These are phyloP conservation scores for Dendrocalamus sinicus DNA, from an alignment of 176 grass and related monocot species.

Conservation along the genomic window DNA sequence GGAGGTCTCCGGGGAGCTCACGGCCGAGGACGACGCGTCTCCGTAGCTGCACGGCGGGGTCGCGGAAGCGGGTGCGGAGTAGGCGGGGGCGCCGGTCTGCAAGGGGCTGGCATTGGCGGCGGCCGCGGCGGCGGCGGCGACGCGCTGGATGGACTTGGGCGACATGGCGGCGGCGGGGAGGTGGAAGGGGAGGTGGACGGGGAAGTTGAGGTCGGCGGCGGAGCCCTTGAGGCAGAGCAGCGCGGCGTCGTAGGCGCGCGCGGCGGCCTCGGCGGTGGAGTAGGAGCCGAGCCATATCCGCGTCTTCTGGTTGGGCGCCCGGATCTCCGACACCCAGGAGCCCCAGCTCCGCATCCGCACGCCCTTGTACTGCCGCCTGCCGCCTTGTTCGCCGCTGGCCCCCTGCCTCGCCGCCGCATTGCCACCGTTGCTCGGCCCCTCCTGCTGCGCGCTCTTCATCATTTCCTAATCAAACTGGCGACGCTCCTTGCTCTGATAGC, in stretches of 20 bases:
- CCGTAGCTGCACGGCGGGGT: conserved; percentile 25
- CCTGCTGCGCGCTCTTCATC: conserved; percentile 67
- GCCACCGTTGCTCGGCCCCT: neutral
- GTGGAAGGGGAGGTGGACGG: conserved; percentile 67
- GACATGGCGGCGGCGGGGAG: conserved; percentile 75
- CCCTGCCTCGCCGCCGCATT: conserved; percentile 34
- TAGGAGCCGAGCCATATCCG: conserved; percentile 97
- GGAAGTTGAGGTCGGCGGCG: conserved; percentile 88
- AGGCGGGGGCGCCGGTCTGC: neutral
- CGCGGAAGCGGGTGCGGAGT: neutral
- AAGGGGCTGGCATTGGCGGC: conserved; percentile 58
- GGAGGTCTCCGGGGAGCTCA: conserved; percentile 49
- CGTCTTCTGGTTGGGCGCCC: conserved; percentile 94
- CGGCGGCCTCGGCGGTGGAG: conserved; percentile 90
- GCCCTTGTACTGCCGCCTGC: conserved; percentile 81
- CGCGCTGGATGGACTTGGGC: conserved; percentile 92
- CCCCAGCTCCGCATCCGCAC: conserved; percentile 97
- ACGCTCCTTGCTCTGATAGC: neutral
- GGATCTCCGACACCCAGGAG: conserved; percentile 96
- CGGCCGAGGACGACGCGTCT: conserved; percentile 28
- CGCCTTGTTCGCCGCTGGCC: conserved; percentile 24
- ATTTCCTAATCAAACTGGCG: neutral
- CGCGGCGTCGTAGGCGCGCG: conserved; percentile 93
- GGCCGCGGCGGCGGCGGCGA: conserved; percentile 75
- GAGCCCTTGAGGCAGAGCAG: conserved; percentile 96